Evolutionary conservation across 1,284 basidiomycete species (phyloP).

Genomic region (Gomphus bonarii): DNA sequence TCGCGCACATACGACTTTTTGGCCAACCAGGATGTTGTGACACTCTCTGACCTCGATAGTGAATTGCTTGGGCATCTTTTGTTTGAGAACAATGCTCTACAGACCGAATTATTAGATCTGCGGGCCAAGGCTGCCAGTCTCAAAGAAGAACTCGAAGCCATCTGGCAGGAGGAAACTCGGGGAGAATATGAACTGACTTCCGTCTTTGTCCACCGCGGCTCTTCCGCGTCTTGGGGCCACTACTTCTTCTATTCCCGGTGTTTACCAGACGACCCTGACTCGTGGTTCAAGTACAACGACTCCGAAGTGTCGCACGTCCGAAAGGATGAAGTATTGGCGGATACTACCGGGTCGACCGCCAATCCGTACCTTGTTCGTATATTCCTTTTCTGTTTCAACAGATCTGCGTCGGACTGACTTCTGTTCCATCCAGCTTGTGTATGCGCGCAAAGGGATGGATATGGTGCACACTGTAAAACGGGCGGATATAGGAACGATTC

Average conservation of each 20-base stretch:
- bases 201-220: slow-evolving; percentile 93
- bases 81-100: slow-evolving; percentile 42
- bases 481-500: slow-evolving; percentile 22
- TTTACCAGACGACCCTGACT: slow-evolving; percentile 62
- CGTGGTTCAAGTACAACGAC: slow-evolving; percentile 96
- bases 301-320: slow-evolving; percentile 64
- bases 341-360: slow-evolving; percentile 72
- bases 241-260: slow-evolving; percentile 86
- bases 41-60: slow-evolving; percentile 40
- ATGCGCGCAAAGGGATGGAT: slow-evolving; percentile 61
- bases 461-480: slow-evolving; percentile 72
- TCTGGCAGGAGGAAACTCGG: slow-evolving; percentile 66
- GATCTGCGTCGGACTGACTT: not conserved
- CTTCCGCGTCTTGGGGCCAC: slow-evolving; percentile 75
- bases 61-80: slow-evolving; percentile 40
- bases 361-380: slow-evolving; percentile 71
- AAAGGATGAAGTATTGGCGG: slow-evolving; percentile 70
- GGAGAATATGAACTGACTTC: slow-evolving; percentile 87
- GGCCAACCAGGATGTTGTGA: slow-evolving; percentile 30
- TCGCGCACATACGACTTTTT: slow-evolving; percentile 46
- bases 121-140: slow-evolving; percentile 43
- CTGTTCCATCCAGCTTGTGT: slow-evolving; percentile 53
- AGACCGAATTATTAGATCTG: slow-evolving; percentile 51
- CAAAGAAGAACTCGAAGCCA: slow-evolving; percentile 60
- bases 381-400: not conserved